phyloP scores from a whole-genome alignment of 2,329 filamentous ascomycete species.

The Drechslerella dactyloides region DNA sequence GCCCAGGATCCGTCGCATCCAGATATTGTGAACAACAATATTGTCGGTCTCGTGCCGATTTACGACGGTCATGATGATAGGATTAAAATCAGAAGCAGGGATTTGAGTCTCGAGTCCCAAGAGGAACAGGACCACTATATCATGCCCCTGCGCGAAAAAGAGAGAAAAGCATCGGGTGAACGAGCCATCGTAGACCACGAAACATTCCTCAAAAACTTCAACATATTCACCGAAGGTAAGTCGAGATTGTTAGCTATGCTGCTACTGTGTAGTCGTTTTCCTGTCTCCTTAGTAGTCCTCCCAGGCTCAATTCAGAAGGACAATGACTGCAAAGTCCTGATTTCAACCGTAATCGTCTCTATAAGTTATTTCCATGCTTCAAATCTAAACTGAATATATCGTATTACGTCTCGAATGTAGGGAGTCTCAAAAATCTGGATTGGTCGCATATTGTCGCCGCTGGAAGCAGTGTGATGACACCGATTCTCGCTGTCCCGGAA shows the following conservation, averaged over 20 bases:
- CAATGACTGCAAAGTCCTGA: too few species aligned
- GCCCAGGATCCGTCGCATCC: conserved; percentile 66
- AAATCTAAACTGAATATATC: not conserved
- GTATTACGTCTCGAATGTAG: conserved; percentile 7
- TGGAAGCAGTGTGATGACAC: conserved; percentile 80
- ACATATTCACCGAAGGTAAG: conserved; percentile 75
- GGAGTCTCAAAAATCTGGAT: conserved; percentile 59
- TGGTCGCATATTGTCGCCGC: conserved; percentile 85
- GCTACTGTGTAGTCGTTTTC: too few species aligned
- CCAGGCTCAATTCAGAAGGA: too few species aligned
- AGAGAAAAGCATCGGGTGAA: conserved; percentile 67
- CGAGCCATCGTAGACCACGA: conserved; percentile 72
- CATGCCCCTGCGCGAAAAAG: conserved; percentile 69
- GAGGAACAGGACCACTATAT: conserved; percentile 70
- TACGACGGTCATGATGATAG: conserved; percentile 62
- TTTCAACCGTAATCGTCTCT: too few species aligned
- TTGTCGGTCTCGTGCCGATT: conserved; percentile 66
- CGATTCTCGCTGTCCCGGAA: conserved; percentile 71
- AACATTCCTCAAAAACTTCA: conserved; percentile 79
- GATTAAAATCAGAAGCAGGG: conserved; percentile 69
- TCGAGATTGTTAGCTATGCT: not conserved
- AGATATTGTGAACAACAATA: conserved; percentile 55
- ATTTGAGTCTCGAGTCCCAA: conserved; percentile 65
- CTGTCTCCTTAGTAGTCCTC: too few species aligned
- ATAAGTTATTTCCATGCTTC: too few species aligned